A percentile compares a stretch with the other conserved stretches of the same genome.
These are phyloP conservation scores for Melastoma candidum DNA, from an alignment of 441 rosid genomes.

Conservation along the genomic window DNA sequence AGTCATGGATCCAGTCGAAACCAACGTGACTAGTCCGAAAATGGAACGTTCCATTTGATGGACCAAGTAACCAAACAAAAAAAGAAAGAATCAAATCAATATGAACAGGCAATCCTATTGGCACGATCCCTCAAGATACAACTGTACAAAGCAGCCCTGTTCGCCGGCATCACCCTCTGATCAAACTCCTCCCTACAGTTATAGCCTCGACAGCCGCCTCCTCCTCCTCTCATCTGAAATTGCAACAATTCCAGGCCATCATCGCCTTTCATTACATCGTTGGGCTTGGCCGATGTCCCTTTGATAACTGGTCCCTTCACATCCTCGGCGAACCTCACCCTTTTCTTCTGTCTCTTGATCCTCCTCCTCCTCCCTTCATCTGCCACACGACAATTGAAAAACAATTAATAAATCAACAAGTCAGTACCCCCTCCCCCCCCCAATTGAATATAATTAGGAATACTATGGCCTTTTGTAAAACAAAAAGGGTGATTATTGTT, in stretches of 20 bases:
- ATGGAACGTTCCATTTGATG: too few species aligned
- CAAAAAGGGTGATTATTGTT: not conserved
- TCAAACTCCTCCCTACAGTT: slow-evolving; percentile 36
- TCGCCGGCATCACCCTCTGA: slow-evolving; percentile 27
- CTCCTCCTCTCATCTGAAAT: slow-evolving; percentile 3
- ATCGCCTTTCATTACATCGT: slow-evolving; percentile 8
- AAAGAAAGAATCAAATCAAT: slow-evolving; percentile 17
- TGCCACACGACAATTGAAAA: slow-evolving; percentile 1
- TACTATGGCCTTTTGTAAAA: not conserved
- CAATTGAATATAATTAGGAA: not conserved
- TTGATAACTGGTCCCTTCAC: slow-evolving; percentile 57
- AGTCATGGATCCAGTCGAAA: too few species aligned
- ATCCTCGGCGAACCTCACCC: slow-evolving; percentile 55
- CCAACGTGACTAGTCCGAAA: too few species aligned
- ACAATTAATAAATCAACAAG: too few species aligned
- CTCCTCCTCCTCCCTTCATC: slow-evolving; percentile 31
- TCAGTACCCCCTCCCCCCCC: too few species aligned
- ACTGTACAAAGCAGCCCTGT: slow-evolving; percentile 57
- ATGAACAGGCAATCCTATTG: slow-evolving; percentile 38
- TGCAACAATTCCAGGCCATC: slow-evolving; percentile 1
- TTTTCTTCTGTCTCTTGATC: slow-evolving; percentile 30
- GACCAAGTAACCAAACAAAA: not conserved
- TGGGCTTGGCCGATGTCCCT: slow-evolving; percentile 45
- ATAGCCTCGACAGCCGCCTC: slow-evolving; percentile 10
- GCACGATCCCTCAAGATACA: slow-evolving; percentile 67